Evolutionary conservation across 225 moss, liverwort and hornwort genomes (phyloP), one percentile per base, ranked within the genome.

Genomic region (Bryum argenteum): DNA sequence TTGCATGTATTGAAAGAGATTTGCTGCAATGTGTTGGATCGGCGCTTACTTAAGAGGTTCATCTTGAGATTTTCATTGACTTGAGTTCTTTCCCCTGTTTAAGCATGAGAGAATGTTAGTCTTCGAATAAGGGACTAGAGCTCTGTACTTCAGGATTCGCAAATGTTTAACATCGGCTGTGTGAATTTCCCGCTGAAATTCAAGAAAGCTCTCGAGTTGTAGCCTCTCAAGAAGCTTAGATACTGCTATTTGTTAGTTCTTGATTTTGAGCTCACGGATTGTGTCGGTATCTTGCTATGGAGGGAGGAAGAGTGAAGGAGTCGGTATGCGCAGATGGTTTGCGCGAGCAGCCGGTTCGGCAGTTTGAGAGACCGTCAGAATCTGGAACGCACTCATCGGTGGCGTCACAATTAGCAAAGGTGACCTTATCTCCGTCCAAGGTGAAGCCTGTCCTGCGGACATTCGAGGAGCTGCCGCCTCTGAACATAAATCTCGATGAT

Each of bases 401-500:
- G 58, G 53, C 39, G 16, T 23, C 64, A 58, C 66, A 69, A 14
- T 41, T 62, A 8, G 68, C 64, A 54, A 73, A 50, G 44, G 71
- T 63, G 57, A 52, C 58, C 26, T 15, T 67, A 50, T 71, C 65
- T 12, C 33, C 91, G 10, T 43, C 16, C 62, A 57, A 14, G 61
- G 41, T 42, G 54, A 63, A 64, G 51, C 63, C 79, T 12, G 42
- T 26, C 41, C 8, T 59, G 13, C 44, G 77, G 54, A 87, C 82
- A 48, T 91, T 93, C 75, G 86, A 89, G 77, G 79, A 66, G 12
- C 82, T 91, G 42, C 75, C 77, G 79, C 84, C 78, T 63, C 58
- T 93, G 22, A 43, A 71, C 22, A 68, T 89, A 12, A 84, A 91
- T 39, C 73, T 82, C 16, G 76, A 85, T 24, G 91, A 91, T 75